Conservation (phyloP, 2,329 filamentous ascomycete genomes). For the Coniella vitis region DNA sequence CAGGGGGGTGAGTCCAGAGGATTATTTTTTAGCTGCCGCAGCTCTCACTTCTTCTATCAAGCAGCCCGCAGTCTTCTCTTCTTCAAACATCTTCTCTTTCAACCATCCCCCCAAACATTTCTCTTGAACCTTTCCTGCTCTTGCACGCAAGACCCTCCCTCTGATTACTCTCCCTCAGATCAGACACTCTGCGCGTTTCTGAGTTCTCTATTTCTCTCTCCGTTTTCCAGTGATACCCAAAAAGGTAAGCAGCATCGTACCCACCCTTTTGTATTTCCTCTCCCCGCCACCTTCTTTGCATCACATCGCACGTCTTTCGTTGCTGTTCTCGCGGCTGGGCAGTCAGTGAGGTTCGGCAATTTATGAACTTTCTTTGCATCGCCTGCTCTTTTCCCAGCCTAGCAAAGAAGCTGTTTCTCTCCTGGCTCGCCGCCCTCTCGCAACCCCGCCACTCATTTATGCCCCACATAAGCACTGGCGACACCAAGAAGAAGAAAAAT, state of each 20-base stretch:
- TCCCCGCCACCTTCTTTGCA: neutral
- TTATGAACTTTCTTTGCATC: too few species aligned
- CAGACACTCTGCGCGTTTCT: conserved; percentile 12
- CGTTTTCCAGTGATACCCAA: conserved; percentile 16
- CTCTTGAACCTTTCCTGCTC: conserved; percentile 2
- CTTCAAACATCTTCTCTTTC: neutral
- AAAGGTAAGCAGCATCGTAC: conserved; percentile 13
- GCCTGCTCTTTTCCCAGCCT: too few species aligned
- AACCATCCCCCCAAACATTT: neutral
- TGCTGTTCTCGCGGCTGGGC: neutral
- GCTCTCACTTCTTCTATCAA: conserved; percentile 6
- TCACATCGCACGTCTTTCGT: neutral
- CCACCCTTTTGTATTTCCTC: neutral
- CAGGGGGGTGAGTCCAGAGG: conserved; percentile 7
- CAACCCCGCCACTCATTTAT: too few species aligned
- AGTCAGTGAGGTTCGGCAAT: neutral
- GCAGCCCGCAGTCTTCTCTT: conserved; percentile 1
- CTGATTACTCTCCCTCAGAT: conserved; percentile 5
- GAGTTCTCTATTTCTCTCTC: conserved; percentile 11
- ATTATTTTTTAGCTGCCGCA: conserved; percentile 16
- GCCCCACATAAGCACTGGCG: too few species aligned
- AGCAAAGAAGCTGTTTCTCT: too few species aligned
- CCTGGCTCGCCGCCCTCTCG: too few species aligned
- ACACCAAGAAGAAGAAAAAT: too few species aligned
- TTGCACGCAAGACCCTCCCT: neutral